A percentile compares a stretch with the other conserved stretches of the same genome.
These are phyloP conservation scores for Myxozyma sirexii DNA, from an alignment of 805 yeast species.

Conservation along the genomic window DNA sequence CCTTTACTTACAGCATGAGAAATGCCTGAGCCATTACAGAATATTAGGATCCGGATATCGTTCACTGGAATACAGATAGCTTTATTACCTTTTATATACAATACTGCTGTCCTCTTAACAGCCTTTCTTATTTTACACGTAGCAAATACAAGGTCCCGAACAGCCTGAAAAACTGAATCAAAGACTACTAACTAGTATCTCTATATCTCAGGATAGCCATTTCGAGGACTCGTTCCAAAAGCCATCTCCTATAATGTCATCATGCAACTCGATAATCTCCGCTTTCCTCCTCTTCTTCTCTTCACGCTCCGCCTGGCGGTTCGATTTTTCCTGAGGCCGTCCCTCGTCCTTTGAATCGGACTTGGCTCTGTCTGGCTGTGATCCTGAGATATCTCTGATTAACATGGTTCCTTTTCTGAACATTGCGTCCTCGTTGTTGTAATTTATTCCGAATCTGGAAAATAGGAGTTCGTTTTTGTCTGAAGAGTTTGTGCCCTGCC, in stretches of 20 bases:
- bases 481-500: slow-evolving; percentile 68
- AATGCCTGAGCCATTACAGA: too few relatives aligned
- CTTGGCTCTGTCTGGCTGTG: not conserved
- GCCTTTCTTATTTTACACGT: too few relatives aligned
- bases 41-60: too few relatives aligned
- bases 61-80: too few relatives aligned
- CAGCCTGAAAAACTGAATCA: too few relatives aligned
- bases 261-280: slow-evolving; percentile 51
- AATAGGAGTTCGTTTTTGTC: slow-evolving; percentile 91
- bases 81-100: too few relatives aligned
- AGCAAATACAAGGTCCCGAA: too few relatives aligned
- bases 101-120: too few relatives aligned
- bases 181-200: too few relatives aligned
- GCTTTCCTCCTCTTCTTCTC: slow-evolving; percentile 56
- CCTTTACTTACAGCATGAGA: too few relatives aligned
- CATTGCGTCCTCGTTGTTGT: slow-evolving; percentile 86
- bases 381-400: slow-evolving; percentile 49
- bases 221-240: slow-evolving; percentile 54
- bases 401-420: slow-evolving; percentile 79
- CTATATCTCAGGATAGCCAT: slow-evolving; percentile 6
- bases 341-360: slow-evolving; percentile 4
- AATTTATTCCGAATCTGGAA: slow-evolving; percentile 76
- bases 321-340: slow-evolving; percentile 29
- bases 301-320: slow-evolving; percentile 55
- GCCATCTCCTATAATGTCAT: slow-evolving; percentile 63